Evolutionary conservation across 306 rosid genomes (phyloP), one percentile per base, ranked within the genome.

Genomic region (Vicia sativa): DNA sequence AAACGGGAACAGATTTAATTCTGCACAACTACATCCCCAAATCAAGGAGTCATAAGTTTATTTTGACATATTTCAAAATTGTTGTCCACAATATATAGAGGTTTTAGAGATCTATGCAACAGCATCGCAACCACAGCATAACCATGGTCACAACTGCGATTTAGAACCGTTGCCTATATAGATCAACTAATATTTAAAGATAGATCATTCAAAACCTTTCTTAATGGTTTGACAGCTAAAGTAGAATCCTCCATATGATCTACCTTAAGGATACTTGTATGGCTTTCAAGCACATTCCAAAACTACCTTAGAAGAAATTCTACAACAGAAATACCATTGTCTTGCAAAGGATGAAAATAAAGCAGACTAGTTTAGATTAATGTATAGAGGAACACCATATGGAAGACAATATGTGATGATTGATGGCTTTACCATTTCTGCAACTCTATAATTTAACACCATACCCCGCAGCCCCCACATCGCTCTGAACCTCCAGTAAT

Each of bases 21-120:
- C 23, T 21, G 23, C 23, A 21, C 1, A 21, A 21, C 23, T 21
- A 21, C 23, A 21, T 21, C 23, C 1, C 23, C 55, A 61, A 11
- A 65, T 73, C 31, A 49, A 70, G 73, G 68, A 69, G 29, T 62
- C 59, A 39, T 35, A n/a, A 21, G 46, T 80, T 72, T 35, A 52
- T 72, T 13, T 43, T 46, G 49, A 56, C 44, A 21, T 21, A 21
- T 1, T 21, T 21, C 23, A 1, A 21, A 21, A 21, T 21, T 21
- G 23, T 21, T 54, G 29, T 26, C 29, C 29, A 26, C 29, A 26
- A 26, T 21, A 21, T 21, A 21, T 21, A 2, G 2, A 21, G 23
- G 23, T 21, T 21, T 21, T 21, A 21, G 23, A 21, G 23, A 21
- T 21, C 23, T 21, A 21, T 21, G 23, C 23, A 45, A 46, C 53